A percentile compares a stretch with the other conserved stretches of the same genome.
Evolutionary conservation across 768 basidiomycete genomes (phyloP).

Genomic region (Pleurotus tuber-regium): DNA sequence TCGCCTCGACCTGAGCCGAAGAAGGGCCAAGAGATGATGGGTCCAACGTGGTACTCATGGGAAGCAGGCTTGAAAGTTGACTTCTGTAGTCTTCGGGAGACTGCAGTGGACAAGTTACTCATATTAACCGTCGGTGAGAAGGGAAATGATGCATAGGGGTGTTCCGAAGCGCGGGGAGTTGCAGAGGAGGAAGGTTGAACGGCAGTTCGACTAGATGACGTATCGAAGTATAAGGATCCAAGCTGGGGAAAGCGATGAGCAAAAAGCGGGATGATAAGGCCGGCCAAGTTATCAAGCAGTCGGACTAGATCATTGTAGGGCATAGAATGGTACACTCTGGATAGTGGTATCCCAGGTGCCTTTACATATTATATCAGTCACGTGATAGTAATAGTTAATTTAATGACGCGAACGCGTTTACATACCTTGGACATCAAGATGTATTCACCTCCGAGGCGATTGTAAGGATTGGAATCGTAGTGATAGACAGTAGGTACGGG

Average conservation of each 20-base stretch:
- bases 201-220: constrained; percentile 30
- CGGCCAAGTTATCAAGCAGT: constrained; percentile 67
- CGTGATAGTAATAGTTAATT: constrained; percentile 14
- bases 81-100: constrained; percentile 19
- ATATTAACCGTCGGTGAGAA: constrained; percentile 40
- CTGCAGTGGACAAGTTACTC: constrained; percentile 24
- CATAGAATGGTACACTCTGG: constrained; percentile 69
- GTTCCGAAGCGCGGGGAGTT: constrained; percentile 41
- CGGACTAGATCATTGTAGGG: constrained; percentile 60
- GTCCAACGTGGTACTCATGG: constrained; percentile 60
- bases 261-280: constrained; percentile 68
- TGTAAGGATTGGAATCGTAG: constrained; percentile 82
- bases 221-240: constrained; percentile 69
- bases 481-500: constrained; percentile 76
- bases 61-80: constrained; percentile 12
- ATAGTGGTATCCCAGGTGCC: constrained; percentile 74
- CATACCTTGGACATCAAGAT: constrained; percentile 84
- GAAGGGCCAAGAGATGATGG: constrained; percentile 89
- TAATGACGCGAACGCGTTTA: constrained; percentile 7
- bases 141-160: constrained; percentile 40
- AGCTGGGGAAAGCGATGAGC: constrained; percentile 74
- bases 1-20: constrained; percentile 83
- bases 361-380: constrained; percentile 26
- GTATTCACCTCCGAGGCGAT: constrained; percentile 81
- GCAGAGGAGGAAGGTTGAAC: constrained; percentile 32